Evolutionary conservation across 2,329 filamentous ascomycete genomes (phyloP).

Genomic region (Claviceps sp.): DNA sequence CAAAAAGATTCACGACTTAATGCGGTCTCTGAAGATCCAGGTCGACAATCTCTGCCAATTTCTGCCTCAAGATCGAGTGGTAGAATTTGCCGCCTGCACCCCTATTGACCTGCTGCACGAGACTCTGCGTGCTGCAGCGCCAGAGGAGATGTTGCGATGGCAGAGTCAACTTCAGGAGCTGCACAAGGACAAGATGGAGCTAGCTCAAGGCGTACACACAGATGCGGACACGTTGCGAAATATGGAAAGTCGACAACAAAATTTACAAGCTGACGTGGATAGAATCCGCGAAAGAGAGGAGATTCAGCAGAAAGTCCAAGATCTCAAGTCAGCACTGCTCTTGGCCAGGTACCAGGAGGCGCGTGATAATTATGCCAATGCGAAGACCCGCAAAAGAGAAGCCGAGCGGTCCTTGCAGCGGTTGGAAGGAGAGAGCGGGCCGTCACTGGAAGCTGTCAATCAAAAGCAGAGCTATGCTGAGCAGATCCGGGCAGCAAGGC

Average conservation of each 20-base stretch:
- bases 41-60: conserved; percentile 98
- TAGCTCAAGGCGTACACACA: conserved; percentile 42
- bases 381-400: conserved; percentile 41
- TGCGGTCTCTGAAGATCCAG: conserved; percentile 68
- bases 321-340: conserved; percentile 52
- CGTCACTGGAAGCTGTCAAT: conserved; percentile 55
- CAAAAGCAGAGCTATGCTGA: conserved; percentile 54
- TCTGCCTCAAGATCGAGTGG: conserved; percentile 86
- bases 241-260: conserved; percentile 59
- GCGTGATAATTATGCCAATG: conserved; percentile 30
- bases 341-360: conserved; percentile 51
- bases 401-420: conserved; percentile 43
- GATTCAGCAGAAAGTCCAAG: conserved; percentile 48
- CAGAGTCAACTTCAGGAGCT: conserved; percentile 62
- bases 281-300: conserved; percentile 63
- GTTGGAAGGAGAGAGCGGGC: conserved; percentile 47
- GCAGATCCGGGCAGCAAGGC: conserved; percentile 41
- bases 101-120: conserved; percentile 72
- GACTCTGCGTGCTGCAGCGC: conserved; percentile 79
- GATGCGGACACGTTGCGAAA: conserved; percentile 51
- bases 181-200: conserved; percentile 51
- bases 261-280: conserved; percentile 70
- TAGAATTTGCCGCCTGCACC: conserved; percentile 77
- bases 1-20: conserved; percentile 54
- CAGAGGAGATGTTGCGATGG: conserved; percentile 64